These are phyloP conservation scores for Aspergillus brunneoviolaceus DNA, from an alignment of 2,329 filamentous ascomycete species.

Conservation along the genomic window DNA sequence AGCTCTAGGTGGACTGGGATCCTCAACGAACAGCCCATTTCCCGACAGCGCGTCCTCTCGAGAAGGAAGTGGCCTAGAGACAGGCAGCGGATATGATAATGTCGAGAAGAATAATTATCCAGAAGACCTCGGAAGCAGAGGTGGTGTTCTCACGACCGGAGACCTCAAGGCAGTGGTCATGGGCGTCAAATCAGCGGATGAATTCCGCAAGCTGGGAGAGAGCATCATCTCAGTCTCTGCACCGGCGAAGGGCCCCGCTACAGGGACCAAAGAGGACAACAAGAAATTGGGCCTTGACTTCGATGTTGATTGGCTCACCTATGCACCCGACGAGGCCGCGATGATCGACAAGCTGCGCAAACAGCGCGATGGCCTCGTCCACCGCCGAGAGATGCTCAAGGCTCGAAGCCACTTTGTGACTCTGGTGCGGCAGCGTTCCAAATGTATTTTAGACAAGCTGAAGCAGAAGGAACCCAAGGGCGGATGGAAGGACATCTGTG, in stretches of 20 bases:
- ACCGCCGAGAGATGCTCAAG: constrained; percentile 42
- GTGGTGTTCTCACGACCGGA: constrained; percentile 42
- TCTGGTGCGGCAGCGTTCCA: constrained; percentile 43
- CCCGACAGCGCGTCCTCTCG: constrained; percentile 21
- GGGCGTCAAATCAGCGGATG: constrained; percentile 37
- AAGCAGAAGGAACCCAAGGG: constrained; percentile 47
- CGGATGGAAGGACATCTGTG: constrained; percentile 50
- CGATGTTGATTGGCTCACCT: constrained; percentile 30
- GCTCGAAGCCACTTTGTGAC: constrained; percentile 45
- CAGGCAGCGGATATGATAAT: constrained; percentile 25
- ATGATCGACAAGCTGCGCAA: constrained; percentile 40
- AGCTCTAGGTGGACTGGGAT: not conserved
- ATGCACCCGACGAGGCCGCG: constrained; percentile 39
- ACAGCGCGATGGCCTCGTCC: constrained; percentile 34
- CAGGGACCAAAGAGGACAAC: not conserved
- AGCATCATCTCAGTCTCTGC: constrained; percentile 36
- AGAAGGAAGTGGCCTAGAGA: constrained; percentile 21
- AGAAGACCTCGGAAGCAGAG: constrained; percentile 42
- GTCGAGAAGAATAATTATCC: constrained; percentile 23
- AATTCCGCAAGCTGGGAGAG: constrained; percentile 45
- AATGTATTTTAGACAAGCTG: constrained; percentile 44
- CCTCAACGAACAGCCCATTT: not conserved
- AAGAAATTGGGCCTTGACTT: constrained; percentile 33
- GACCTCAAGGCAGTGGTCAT: constrained; percentile 44
- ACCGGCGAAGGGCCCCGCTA: constrained; percentile 18